Base-by-base conservation (phyloP, 1,284 basidiomycete genomes). In the Termitomyces sp. region DNA sequence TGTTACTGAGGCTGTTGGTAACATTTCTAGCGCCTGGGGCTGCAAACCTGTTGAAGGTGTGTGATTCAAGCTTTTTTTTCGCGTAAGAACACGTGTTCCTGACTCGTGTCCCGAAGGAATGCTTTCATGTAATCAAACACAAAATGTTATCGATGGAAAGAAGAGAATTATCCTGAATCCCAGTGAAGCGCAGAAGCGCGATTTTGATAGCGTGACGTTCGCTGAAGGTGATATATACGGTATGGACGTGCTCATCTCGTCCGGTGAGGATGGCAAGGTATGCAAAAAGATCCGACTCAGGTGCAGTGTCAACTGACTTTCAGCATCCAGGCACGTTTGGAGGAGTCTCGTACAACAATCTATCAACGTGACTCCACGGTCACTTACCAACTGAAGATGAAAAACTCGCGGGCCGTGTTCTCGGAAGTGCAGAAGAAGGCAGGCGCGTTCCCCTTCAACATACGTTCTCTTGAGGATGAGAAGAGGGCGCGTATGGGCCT, bases 341-440 rank as follows among this genome's bases (percentile, higher is more conserved):
- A 96, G 71, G 90, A 94, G 65, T 84, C 91, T 39, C 84, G 91
- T 68, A 97, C 94, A 50, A 92, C 92, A 39, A 88, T 99, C 68
- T 98, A 92, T 81, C 94, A 97, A 73, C 86, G 92, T 62, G 91
- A 92, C 68, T 84, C 84, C 52, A 77, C 82, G 41, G 81, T 95
- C 60, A 96, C 92, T 50, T 99, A 98, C 77, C 91, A 95, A 70
- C 82, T 98, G 67, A 99, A 98, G 81, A 90, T 97, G 86, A 97
- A 96, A 78, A 96, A 92, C 53, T 95, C 94, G 51, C 88, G 96
- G 63, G 84, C 90, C 33, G 90, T 97, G 46, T 98, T 97, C 75
- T 90, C 90, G 50, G 96, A 98, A 74, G 92, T 98, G 66, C 91
- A 96, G 74, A 96, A 95, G 81, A 98, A 98, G 73, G 92, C 96